Base-by-base conservation (phyloP, 1,284 basidiomycete species). In the Ceratobasidium sp. region DNA sequence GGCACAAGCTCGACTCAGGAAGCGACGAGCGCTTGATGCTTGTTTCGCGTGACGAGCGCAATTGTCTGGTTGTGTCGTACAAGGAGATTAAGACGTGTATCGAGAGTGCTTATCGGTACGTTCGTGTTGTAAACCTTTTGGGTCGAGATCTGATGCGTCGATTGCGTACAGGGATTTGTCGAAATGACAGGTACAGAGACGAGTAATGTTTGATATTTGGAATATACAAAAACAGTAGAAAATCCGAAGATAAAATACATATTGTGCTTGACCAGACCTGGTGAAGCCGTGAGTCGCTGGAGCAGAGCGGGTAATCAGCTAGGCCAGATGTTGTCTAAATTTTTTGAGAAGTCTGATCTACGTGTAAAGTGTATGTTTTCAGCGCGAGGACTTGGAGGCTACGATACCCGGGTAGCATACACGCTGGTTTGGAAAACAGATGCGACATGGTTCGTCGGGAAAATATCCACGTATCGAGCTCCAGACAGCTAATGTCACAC, bases 21-120 rank as follows among this genome's bases (percentile, higher is more conserved):
- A n/a, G n/a, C n/a, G n/a, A n/a, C n/a, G n/a, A n/a, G n/a, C n/a
- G n/a, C n/a, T n/a, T n/a, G n/a, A 96, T 98, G 95, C 87, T 99
- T 51, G 90, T 98, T 27, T 92, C 95, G 24, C 86, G 97, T 78
- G 94, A 98, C 83, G 94, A 98, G 81, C 96, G 98, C 84, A 97
- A 92, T 80, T 98, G 97, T 82, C 86, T 99, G 24, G 95, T 99
- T 19, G 97, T 98, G 53, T 94, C 90, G 80, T 99, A 98, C 83
- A 92, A 93, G 79, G 97, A 99, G 77, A 88, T 98, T 82, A 96
- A 93, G 84, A 83, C 88, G 9, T 96, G 93, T 81, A 87, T 97
- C 72, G 92, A 96, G 75, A 87, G 89, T 13, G 92, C 95, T 0
- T 96, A 95, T 80, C 82, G 80, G 85, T 86, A 79, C 80, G 85